A percentile compares a stretch with the other conserved stretches of the same genome.
Evolutionary conservation across 2,329 filamentous ascomycete species (phyloP).

Genomic region (Fusarium compactum): DNA sequence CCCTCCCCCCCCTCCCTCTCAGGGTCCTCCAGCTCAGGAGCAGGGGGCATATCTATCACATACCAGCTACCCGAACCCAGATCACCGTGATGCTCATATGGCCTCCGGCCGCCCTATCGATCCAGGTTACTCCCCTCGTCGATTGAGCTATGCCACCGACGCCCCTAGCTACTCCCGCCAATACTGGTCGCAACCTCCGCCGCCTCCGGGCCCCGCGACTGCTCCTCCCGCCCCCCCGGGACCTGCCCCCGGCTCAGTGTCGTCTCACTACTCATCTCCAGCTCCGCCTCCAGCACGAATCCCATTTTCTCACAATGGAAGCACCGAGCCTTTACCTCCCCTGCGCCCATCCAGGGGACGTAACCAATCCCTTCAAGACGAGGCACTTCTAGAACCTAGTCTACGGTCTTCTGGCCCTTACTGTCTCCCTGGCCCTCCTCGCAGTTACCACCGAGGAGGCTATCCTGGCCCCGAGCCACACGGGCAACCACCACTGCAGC

Average conservation of each 20-base stretch:
- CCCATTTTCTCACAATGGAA: slow-evolving; percentile 53
- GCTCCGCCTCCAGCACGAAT: slow-evolving; percentile 49
- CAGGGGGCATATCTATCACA: slow-evolving; percentile 49
- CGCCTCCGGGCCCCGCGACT: slow-evolving; percentile 42
- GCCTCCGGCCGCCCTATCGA: slow-evolving; percentile 50
- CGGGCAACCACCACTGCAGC: slow-evolving; percentile 46
- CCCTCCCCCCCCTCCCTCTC: slow-evolving; percentile 42
- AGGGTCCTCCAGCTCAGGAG: slow-evolving; percentile 41
- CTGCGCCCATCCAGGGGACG: slow-evolving; percentile 55
- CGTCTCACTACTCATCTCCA: slow-evolving; percentile 47
- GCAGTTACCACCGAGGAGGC: slow-evolving; percentile 49
- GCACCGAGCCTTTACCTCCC: slow-evolving; percentile 54
- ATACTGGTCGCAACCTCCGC: slow-evolving; percentile 53
- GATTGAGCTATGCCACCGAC: slow-evolving; percentile 51
- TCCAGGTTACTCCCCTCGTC: slow-evolving; percentile 49
- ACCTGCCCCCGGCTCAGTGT: slow-evolving; percentile 37
- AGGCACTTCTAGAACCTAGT: slow-evolving; percentile 49
- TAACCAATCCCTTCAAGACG: slow-evolving; percentile 52
- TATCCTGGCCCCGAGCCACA: slow-evolving; percentile 50
- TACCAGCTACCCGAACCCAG: slow-evolving; percentile 46
- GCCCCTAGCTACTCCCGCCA: slow-evolving; percentile 48
- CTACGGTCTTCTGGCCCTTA: slow-evolving; percentile 51
- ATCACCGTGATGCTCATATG: slow-evolving; percentile 49
- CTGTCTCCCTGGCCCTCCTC: slow-evolving; percentile 49
- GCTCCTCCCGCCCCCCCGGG: slow-evolving; percentile 30